A percentile compares a stretch with the other conserved stretches of the same genome.
Conservation (phyloP, 2,329 filamentous ascomycete genomes). For the Albophoma yamanashiensis region DNA sequence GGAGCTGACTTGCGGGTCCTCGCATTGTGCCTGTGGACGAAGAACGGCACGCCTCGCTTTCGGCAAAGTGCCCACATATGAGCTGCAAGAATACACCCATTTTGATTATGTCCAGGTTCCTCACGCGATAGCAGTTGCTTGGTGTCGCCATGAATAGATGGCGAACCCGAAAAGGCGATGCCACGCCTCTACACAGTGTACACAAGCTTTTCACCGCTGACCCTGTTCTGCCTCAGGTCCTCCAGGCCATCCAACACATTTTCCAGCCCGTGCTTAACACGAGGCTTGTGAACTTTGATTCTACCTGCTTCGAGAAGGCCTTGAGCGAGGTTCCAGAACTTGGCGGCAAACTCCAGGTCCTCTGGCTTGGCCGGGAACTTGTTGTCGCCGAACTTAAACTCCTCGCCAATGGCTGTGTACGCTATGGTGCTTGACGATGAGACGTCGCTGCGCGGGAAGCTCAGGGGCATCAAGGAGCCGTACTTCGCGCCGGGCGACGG, state of each 20-base stretch:
- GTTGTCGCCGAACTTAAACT: slow-evolving; percentile 14
- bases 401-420: slow-evolving; percentile 29
- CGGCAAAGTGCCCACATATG: too few species aligned
- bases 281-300: slow-evolving; percentile 23
- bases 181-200: slow-evolving; percentile 21
- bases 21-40: too few species aligned
- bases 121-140: background rate
- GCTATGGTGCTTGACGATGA: slow-evolving; percentile 23
- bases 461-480: background rate
- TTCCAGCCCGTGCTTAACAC: slow-evolving; percentile 19
- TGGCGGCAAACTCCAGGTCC: slow-evolving; percentile 23
- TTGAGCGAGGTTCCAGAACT: slow-evolving; percentile 23
- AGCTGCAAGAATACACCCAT: too few species aligned
- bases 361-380: slow-evolving; percentile 12
- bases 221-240: slow-evolving; percentile 18
- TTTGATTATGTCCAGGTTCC: too few species aligned
- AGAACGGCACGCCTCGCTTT: too few species aligned
- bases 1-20: too few species aligned
- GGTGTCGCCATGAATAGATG: background rate
- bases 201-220: slow-evolving; percentile 34
- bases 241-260: slow-evolving; percentile 24
- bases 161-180: too few species aligned
- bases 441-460: slow-evolving; percentile 21
- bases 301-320: slow-evolving; percentile 23
- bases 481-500: background rate